Evolutionary conservation across 1,284 basidiomycete species (phyloP).

Genomic region (Sanguinoderma infundibulare): DNA sequence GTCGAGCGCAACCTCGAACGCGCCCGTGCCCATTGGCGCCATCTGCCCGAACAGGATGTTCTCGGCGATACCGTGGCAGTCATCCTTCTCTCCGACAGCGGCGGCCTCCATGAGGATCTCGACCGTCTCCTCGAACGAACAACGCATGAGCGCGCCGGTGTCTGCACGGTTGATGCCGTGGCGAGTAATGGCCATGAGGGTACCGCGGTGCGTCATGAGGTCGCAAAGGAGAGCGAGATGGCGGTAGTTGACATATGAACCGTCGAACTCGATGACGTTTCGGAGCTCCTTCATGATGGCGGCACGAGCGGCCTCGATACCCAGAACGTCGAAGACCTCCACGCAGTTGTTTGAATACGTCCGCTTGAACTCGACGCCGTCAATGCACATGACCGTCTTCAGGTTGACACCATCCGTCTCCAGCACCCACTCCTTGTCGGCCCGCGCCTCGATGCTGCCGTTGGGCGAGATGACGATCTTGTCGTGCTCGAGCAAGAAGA

Average conservation of each 20-base stretch:
- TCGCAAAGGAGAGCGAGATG: slow-evolving; percentile 96
- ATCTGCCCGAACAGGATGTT: slow-evolving; percentile 99
- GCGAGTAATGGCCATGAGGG: slow-evolving; percentile 98
- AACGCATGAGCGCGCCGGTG: slow-evolving; percentile 96
- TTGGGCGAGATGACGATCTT: slow-evolving; percentile 73
- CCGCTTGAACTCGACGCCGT: slow-evolving; percentile 91
- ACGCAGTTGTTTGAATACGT: slow-evolving; percentile 98
- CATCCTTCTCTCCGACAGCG: slow-evolving; percentile 96
- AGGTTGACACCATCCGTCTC: slow-evolving; percentile 98
- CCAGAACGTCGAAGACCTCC: slow-evolving; percentile 95
- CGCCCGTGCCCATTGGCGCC: slow-evolving; percentile 96
- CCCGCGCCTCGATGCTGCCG: slow-evolving; percentile 63
- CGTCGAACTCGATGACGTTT: slow-evolving; percentile 97
- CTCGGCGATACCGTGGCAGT: slow-evolving; percentile 97
- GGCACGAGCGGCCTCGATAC: slow-evolving; percentile 96
- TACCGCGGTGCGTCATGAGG: slow-evolving; percentile 97
- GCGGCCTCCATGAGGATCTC: slow-evolving; percentile 99
- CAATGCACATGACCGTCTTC: slow-evolving; percentile 92
- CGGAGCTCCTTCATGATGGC: slow-evolving; percentile 94
- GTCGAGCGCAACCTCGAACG: slow-evolving; percentile 96
- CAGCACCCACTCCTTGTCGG: slow-evolving; percentile 91
- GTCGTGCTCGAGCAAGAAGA: slow-evolving; percentile 92
- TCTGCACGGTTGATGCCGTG: slow-evolving; percentile 99
- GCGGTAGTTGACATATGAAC: slow-evolving; percentile 99
- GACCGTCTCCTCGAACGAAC: slow-evolving; percentile 99